phyloP scores from a whole-genome alignment of 2,329 filamentous ascomycete genomes.

The Ceratocystis destructans region DNA sequence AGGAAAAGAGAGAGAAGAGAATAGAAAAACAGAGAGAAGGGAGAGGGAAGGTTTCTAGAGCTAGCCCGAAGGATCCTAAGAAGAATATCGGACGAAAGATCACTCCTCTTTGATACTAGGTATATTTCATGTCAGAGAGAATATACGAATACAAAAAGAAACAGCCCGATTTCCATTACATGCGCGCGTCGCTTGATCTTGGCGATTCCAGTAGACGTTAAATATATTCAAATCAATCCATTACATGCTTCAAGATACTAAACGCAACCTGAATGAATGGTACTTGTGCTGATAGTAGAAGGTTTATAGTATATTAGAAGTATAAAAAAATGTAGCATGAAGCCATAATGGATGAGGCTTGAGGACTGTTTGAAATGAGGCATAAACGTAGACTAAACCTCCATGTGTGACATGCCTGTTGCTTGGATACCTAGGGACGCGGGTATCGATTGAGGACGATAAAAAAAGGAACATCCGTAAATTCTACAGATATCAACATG shows the following conservation, averaged over 20 bases:
- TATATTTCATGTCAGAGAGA: neutral
- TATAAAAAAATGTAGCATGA: too few relatives aligned
- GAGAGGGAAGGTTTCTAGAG: neutral
- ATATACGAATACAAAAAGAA: neutral
- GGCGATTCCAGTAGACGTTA: too few relatives aligned
- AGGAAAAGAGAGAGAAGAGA: neutral
- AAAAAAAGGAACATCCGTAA: neutral
- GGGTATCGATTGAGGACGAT: neutral
- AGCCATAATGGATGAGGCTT: too few relatives aligned
- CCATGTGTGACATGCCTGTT: too few relatives aligned
- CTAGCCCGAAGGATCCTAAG: neutral
- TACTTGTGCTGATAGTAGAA: too few relatives aligned
- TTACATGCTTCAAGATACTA: neutral
- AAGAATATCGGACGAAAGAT: slow-evolving; percentile 1
- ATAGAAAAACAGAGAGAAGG: neutral
- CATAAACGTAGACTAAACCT: too few relatives aligned
- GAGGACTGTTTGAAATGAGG: too few relatives aligned
- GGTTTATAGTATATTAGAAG: too few relatives aligned
- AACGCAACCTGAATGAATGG: too few relatives aligned
- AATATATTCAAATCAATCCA: neutral
- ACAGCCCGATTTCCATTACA: neutral
- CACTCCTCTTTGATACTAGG: neutral
- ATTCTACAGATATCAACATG: too few relatives aligned
- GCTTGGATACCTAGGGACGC: too few relatives aligned
- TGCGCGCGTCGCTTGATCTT: neutral